Evolutionary conservation across 163 green algal species (phyloP).

Genomic region (Scenedesmus sp.): DNA sequence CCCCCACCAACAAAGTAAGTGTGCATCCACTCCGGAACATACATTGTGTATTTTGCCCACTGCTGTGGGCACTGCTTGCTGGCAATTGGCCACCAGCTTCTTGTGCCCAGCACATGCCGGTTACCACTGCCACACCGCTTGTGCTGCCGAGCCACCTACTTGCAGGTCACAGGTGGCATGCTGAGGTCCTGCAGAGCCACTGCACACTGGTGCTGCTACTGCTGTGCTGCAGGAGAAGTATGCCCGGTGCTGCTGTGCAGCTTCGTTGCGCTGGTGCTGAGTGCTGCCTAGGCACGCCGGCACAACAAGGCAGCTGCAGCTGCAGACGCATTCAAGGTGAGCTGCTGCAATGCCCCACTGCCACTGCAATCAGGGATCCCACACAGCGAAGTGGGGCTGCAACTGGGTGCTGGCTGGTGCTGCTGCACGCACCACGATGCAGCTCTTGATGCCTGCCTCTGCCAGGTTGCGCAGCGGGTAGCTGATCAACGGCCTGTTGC

Average conservation of each 20-base stretch:
- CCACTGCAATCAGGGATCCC: not conserved
- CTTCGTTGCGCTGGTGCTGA: not conserved
- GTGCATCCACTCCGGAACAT: no score
- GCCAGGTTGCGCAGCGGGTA: conserved; percentile 83
- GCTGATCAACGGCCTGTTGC: conserved; percentile 80
- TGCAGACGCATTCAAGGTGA: not conserved
- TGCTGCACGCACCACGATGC: conserved; percentile 73
- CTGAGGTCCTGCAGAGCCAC: not conserved
- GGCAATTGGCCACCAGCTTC: not conserved
- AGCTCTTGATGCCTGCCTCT: conserved; percentile 75
- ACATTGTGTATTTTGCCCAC: no score
- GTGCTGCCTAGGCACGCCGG: not conserved
- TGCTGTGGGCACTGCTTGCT: not conserved
- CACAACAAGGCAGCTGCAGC: not conserved
- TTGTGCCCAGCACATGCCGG: not conserved
- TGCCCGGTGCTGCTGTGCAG: not conserved
- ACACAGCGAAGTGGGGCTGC: not conserved
- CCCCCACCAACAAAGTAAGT: not conserved
- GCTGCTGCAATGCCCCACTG: not conserved
- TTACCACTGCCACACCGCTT: not conserved
- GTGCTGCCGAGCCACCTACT: no score
- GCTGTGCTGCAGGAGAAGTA: not conserved
- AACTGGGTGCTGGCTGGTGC: not conserved
- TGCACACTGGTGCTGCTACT: not conserved
- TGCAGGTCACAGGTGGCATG: no score